A percentile compares a stretch with the other conserved stretches of the same genome.
Conservation (phyloP, 768 basidiomycete species). For the Lentinula sp. region DNA sequence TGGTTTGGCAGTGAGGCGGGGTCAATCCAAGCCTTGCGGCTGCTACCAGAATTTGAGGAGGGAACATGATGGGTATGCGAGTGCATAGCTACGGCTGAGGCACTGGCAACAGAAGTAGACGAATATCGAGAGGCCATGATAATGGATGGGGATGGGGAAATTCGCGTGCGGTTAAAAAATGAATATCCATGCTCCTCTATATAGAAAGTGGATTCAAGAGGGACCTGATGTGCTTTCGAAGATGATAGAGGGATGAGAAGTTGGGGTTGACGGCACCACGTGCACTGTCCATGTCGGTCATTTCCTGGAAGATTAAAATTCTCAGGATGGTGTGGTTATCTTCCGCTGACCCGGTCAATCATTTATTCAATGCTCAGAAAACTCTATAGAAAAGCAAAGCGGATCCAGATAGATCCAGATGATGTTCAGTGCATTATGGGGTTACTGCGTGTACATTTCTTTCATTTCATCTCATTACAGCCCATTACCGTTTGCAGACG, state of each 20-base stretch:
- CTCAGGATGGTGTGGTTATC: neutral
- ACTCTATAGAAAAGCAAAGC: neutral
- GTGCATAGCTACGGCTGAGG: conserved; percentile 2
- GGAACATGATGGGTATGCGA: neutral
- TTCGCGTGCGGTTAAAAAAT: neutral
- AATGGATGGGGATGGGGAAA: neutral
- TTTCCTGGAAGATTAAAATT: conserved; percentile 2
- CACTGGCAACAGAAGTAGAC: neutral
- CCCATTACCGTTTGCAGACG: neutral
- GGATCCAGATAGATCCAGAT: neutral
- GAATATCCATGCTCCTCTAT: neutral
- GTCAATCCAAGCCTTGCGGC: conserved; percentile 54
- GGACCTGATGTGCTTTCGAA: neutral
- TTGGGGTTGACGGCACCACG: neutral
- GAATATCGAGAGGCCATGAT: neutral
- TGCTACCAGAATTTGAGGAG: conserved; percentile 4
- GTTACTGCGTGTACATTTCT: neutral
- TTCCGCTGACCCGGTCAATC: conserved; percentile 6
- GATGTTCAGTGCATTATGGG: neutral
- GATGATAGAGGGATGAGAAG: conserved; percentile 3
- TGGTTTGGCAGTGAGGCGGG: conserved; percentile 55
- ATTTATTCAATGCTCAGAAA: neutral
- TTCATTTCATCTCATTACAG: too few relatives aligned
- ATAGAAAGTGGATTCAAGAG: neutral
- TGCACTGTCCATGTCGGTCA: conserved; percentile 3